phyloP scores from a whole-genome alignment of 345 rosid species.

The Jatropha curcas region DNA sequence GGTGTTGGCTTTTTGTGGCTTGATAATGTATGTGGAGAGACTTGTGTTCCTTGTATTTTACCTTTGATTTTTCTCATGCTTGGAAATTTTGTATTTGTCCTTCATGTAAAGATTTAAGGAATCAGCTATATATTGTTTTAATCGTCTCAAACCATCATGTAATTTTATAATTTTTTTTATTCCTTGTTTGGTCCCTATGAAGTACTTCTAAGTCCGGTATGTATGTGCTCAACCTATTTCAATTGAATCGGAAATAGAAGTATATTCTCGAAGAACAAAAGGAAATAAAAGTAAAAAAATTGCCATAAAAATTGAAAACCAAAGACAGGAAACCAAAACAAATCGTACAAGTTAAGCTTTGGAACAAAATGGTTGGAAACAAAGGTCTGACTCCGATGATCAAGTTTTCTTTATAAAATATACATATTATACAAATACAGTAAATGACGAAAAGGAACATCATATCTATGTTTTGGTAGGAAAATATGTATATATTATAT shows the following conservation, averaged over 20 bases:
- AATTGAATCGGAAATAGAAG: too few species aligned
- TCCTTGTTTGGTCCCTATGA: not conserved
- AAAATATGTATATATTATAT: not conserved
- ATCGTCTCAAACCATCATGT: not conserved
- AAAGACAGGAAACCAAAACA: too few species aligned
- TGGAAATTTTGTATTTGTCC: constrained; percentile 13
- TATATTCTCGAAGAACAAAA: too few species aligned
- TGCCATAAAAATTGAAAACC: too few species aligned
- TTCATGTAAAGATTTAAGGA: constrained; percentile 11
- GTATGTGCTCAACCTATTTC: too few species aligned
- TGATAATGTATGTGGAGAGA: constrained; percentile 13
- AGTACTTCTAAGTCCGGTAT: too few species aligned
- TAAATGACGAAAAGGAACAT: not conserved
- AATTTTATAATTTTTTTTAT: constrained; percentile 4
- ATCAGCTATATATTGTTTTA: constrained; percentile 1
- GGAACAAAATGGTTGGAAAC: too few species aligned
- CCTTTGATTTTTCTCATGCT: constrained; percentile 26
- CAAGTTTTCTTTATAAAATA: too few species aligned
- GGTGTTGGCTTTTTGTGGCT: constrained; percentile 21
- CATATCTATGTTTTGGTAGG: not conserved
- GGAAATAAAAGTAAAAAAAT: too few species aligned
- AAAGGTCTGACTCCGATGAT: too few species aligned
- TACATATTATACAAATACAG: too few species aligned
- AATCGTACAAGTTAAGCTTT: too few species aligned
- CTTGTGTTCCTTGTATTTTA: not conserved